Evolutionary conservation across 768 basidiomycete species (phyloP).

Genomic region (Rhodotorula kratochvilovae): DNA sequence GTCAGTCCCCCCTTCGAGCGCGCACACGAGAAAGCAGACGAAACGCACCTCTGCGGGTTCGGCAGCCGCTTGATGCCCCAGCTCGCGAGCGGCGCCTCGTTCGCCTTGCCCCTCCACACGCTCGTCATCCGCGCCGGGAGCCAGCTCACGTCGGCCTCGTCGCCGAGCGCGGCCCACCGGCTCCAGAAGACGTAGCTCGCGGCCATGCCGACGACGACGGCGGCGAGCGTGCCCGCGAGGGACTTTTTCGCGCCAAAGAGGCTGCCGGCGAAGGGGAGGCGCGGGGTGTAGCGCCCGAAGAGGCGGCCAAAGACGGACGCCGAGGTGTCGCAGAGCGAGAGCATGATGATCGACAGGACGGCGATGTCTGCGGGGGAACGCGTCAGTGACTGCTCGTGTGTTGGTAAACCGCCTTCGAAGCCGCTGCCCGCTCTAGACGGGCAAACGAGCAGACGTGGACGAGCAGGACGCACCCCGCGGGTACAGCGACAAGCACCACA

Average conservation of each 20-base stretch:
- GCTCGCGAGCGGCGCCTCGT: background rate
- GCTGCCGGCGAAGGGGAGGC: constrained; percentile 40
- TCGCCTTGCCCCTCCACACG: constrained; percentile 12
- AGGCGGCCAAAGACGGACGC: constrained; percentile 44
- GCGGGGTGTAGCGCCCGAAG: constrained; percentile 42
- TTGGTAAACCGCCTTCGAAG: too few species aligned
- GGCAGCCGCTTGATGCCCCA: constrained; percentile 21
- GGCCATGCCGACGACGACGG: constrained; percentile 35
- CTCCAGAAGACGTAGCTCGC: constrained; percentile 42
- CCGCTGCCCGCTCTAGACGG: too few species aligned
- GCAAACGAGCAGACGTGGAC: background rate
- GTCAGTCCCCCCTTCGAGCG: background rate
- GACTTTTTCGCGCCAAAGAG: constrained; percentile 43
- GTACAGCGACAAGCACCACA: constrained; percentile 38
- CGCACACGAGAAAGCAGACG: too few species aligned
- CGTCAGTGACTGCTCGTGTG: background rate
- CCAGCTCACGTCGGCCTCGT: constrained; percentile 43
- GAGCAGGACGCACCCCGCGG: constrained; percentile 37
- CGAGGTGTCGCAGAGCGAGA: constrained; percentile 44
- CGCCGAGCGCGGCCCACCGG: constrained; percentile 27
- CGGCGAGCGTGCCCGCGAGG: constrained; percentile 42
- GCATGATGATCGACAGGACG: constrained; percentile 41
- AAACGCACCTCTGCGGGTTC: constrained; percentile 17
- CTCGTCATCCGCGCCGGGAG: constrained; percentile 12
- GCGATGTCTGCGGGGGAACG: constrained; percentile 40